phyloP scores from a whole-genome alignment of 208 protist genomes.

The Angomonas deanei region DNA sequence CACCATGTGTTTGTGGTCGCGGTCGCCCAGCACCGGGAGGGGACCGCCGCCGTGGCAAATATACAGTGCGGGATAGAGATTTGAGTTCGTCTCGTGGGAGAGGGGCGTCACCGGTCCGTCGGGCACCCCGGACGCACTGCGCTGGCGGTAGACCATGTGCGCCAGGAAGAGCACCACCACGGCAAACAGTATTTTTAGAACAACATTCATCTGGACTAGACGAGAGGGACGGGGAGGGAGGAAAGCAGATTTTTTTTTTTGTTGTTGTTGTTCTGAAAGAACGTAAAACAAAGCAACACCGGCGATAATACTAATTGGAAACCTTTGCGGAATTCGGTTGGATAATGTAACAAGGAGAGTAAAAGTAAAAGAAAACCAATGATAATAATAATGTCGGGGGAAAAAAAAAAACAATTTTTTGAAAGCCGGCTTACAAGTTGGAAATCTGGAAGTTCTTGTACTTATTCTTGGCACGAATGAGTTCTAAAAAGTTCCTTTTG shows the following conservation, averaged over 20 bases:
- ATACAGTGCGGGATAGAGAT: constrained; percentile 53
- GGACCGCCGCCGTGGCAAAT: constrained; percentile 67
- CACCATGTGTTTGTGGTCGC: constrained; percentile 24
- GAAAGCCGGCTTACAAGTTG: not conserved
- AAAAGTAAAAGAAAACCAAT: constrained; percentile 8
- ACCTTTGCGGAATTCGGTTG: too few relatives aligned
- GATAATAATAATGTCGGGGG: not conserved
- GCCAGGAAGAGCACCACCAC: not conserved
- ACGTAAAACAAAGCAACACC: too few relatives aligned
- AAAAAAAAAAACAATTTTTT: constrained; percentile 3
- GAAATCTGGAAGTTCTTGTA: not conserved
- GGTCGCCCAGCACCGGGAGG: constrained; percentile 51
- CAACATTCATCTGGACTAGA: too few relatives aligned
- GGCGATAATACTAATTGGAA: too few relatives aligned
- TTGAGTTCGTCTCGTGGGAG: not conserved
- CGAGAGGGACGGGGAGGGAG: too few relatives aligned
- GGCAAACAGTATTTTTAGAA: too few relatives aligned
- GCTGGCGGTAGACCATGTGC: too few relatives aligned
- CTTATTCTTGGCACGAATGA: constrained; percentile 2
- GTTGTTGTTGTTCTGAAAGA: not conserved
- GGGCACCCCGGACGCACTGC: too few relatives aligned
- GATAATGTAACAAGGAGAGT: not conserved
- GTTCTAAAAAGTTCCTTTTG: not conserved
- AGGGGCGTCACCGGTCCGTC: not conserved
- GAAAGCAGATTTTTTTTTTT: too few relatives aligned